Conservation (phyloP, 2,329 filamentous ascomycete species). For the Dendrostoma leiphaemia region DNA sequence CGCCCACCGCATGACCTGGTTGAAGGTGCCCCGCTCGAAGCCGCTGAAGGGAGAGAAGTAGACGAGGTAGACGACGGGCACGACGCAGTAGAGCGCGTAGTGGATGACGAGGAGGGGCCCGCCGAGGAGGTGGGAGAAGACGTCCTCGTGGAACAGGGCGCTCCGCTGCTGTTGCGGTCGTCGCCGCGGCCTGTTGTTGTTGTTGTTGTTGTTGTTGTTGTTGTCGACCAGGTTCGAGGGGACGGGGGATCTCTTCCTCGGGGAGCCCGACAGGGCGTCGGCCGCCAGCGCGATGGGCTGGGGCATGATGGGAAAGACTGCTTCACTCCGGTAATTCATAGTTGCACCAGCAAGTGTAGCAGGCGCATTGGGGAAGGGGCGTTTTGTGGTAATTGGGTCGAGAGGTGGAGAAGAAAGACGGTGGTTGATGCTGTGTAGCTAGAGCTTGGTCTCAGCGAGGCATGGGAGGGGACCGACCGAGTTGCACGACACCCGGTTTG, state of each 20-base stretch:
- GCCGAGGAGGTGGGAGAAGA: constrained; percentile 13
- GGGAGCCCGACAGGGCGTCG: constrained; percentile 7
- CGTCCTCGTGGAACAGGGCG: constrained; percentile 10
- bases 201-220: background rate
- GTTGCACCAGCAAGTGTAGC: background rate
- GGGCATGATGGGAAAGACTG: constrained; percentile 13
- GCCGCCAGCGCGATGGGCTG: constrained; percentile 18
- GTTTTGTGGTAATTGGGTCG: too few species aligned
- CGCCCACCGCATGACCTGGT: constrained; percentile 6
- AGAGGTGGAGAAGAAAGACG: background rate
- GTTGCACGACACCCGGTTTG: too few species aligned
- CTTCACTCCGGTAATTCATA: constrained; percentile 10
- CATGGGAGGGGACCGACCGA: too few species aligned
- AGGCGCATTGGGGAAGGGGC: background rate
- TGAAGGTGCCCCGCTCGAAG: background rate
- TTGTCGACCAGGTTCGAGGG: background rate
- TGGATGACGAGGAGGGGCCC: constrained; percentile 10
- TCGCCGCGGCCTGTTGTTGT: background rate
- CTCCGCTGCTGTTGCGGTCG: background rate
- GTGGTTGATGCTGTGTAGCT: background rate
- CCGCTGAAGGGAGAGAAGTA: constrained; percentile 16
- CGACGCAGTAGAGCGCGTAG: constrained; percentile 13
- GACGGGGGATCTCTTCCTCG: background rate
- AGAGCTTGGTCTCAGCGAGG: too few species aligned
- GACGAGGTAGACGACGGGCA: constrained; percentile 14